phyloP scores from a whole-genome alignment of 768 basidiomycete genomes.

The Boletus barrowsii region DNA sequence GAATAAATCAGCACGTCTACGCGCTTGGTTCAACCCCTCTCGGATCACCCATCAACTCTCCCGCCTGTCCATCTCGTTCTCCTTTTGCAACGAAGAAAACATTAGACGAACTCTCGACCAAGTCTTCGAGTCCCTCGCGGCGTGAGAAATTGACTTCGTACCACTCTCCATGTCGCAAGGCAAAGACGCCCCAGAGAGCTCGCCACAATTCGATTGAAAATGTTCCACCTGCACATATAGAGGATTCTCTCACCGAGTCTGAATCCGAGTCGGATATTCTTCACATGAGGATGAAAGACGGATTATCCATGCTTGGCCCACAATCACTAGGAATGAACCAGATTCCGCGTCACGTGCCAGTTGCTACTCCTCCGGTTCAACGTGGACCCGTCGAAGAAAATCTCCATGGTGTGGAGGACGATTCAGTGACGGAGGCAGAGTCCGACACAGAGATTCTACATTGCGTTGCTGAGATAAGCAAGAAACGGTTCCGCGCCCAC shows the following conservation, averaged over 20 bases:
- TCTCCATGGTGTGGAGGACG: constrained; percentile 14
- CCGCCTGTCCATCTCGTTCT: not conserved
- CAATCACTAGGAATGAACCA: not conserved
- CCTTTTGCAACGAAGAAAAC: constrained; percentile 1
- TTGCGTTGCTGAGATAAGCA: constrained; percentile 19
- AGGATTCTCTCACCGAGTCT: constrained; percentile 31
- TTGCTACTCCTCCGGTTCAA: not conserved
- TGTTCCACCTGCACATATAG: constrained; percentile 5
- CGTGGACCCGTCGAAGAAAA: not conserved
- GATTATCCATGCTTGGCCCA: not conserved
- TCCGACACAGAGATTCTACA: constrained; percentile 28
- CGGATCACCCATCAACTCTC: constrained; percentile 1
- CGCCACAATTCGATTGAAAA: constrained; percentile 6
- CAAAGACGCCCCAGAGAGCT: not conserved
- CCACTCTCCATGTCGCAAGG: constrained; percentile 4
- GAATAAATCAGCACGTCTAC: not conserved
- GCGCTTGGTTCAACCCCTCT: constrained; percentile 2
- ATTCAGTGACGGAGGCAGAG: constrained; percentile 33
- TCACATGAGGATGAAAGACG: constrained; percentile 6
- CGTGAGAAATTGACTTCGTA: not conserved
- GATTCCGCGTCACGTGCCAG: not conserved
- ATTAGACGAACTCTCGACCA: not conserved
- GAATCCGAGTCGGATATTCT: constrained; percentile 26
- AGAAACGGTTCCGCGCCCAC: not conserved
- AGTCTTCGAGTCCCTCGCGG: not conserved